These are phyloP conservation scores for Pythium sukuiense DNA, from an alignment of 352 stramenopile species.

Conservation along the genomic window DNA sequence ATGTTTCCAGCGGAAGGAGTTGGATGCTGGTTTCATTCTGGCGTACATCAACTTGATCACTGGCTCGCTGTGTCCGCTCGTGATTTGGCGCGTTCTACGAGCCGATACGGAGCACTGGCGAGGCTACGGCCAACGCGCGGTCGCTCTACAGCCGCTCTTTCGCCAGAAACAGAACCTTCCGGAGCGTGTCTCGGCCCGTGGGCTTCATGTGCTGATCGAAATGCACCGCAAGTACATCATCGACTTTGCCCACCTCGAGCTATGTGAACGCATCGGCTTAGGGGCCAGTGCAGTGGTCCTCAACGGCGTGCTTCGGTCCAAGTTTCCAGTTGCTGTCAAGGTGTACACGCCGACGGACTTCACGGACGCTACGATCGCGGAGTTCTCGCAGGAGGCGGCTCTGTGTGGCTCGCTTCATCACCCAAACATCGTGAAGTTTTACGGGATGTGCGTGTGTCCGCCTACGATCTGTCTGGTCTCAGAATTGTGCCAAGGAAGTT, in stretches of 20 bases:
- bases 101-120: slow-evolving; percentile 55
- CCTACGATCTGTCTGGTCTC: slow-evolving; percentile 69
- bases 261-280: slow-evolving; percentile 36
- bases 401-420: slow-evolving; percentile 64
- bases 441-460: slow-evolving; percentile 72
- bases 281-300: slow-evolving; percentile 28
- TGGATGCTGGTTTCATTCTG: slow-evolving; percentile 56
- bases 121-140: slow-evolving; percentile 36
- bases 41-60: slow-evolving; percentile 44
- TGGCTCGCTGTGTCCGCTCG: slow-evolving; percentile 29
- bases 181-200: slow-evolving; percentile 40
- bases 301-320: slow-evolving; percentile 37
- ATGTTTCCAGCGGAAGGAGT: slow-evolving; percentile 45
- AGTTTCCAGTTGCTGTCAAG: slow-evolving; percentile 41
- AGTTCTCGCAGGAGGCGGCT: slow-evolving; percentile 75
- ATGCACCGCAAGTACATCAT: no score
- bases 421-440: no score
- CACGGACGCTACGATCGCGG: slow-evolving; percentile 27
- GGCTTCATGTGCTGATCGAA: slow-evolving; percentile 51
- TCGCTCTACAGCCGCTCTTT: slow-evolving; percentile 32
- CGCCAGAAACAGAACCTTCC: slow-evolving; percentile 33
- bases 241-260: slow-evolving; percentile 50
- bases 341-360: slow-evolving; percentile 44
- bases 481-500: slow-evolving; percentile 67
- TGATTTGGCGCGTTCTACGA: slow-evolving; percentile 48